Evolutionary conservation across 202 grass and related monocot genomes (phyloP), one percentile per base, ranked within the genome.

Genomic region (Dendrocalamus latiflorus): DNA sequence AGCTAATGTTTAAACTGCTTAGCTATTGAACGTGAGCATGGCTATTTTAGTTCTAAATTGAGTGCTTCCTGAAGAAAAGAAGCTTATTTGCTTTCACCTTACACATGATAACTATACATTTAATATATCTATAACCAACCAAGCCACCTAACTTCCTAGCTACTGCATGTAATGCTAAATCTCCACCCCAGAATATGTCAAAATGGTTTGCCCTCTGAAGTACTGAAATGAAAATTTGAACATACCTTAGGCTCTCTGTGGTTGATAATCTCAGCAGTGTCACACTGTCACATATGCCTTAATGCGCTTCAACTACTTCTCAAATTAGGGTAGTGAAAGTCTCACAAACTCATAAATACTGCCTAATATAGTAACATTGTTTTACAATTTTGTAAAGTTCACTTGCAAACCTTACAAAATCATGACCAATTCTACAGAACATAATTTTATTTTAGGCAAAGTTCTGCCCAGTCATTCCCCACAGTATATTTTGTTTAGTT

Each of bases 61-160:
- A 60, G 65, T 86, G 59, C 28, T 42, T 48, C 62, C 0, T 50
- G 51, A 75, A 51, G 15, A 60, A 59, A 69, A 30, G 64, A 61
- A 74, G n/a, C 64, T n/a, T 17, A 63, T 76, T 76, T 77, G 17
- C 12, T 71, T 20, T 67, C 36, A 38, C 53, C 58, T 69, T 68
- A 47, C 17, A 70, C 6, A 39, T 36, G 41, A 21, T 17, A 56
- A 61, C 6, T 34, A 45, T 37, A 22, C 51, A 60, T 51, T 28
- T 48, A 39, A 8, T 30, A 25, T 37, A 47, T 75, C 68, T 75
- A 18, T 69, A 61, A 54, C 33, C 54, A 57, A 58, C 33, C 69
- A 76, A 61, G 16, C 21, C 21, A 70, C 21, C 34, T 70, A 50
- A 59, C 14, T 41, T 77, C 65, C 57, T 66, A 62, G 54, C 3